Evolutionary conservation across 1,284 basidiomycete genomes (phyloP), one percentile per base, ranked within the genome.

Genomic region (Mycocalia duriaeana): DNA sequence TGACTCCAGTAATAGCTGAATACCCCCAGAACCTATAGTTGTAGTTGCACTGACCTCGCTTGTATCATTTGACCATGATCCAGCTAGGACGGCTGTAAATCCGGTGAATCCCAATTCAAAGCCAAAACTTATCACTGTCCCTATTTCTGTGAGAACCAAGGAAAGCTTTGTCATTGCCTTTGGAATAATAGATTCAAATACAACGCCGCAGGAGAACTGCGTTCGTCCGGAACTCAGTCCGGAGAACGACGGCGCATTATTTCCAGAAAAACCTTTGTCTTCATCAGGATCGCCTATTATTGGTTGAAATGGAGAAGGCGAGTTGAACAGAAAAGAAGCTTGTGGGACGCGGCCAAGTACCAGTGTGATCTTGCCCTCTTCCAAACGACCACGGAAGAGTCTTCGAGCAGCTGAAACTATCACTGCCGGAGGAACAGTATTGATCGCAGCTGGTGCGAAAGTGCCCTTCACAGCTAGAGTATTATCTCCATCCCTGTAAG

Each of bases 1-100:
- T 44, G 24, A 72, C 73, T 70, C 67, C 26, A 73, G 35, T 43
- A 58, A 56, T 25, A 71, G 51, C 18, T 65, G 48, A 19, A 72
- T 58, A 11, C 63, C 70, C 2, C 53, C 34, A n/a, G 56, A 31
- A 43, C 54, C 60, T 14, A 71, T 35, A 31, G 59, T 55, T n/a
- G 71, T 54, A n/a, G 54, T 51, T 5, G 63, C 57, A 25, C 56
- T 54, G 22, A 70, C 47, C 49, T 65, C 63, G 20, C 52, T 52
- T 19, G 43, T 56, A 25, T 64, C 55, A 31, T 55, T 60, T 23
- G 57, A 55, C 70, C 70, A 74, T 5, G 60, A 56, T 22, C 63
- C 60, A 36, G 61, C 61, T 24, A 66, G 51, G 31, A 57, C 53
- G 48, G 57, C 62, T 5, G 60, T 53, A 11, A 67, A 43, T n/a